Conservation (phyloP, 352 stramenopile species). For the Phytophthora boehmeriae region DNA sequence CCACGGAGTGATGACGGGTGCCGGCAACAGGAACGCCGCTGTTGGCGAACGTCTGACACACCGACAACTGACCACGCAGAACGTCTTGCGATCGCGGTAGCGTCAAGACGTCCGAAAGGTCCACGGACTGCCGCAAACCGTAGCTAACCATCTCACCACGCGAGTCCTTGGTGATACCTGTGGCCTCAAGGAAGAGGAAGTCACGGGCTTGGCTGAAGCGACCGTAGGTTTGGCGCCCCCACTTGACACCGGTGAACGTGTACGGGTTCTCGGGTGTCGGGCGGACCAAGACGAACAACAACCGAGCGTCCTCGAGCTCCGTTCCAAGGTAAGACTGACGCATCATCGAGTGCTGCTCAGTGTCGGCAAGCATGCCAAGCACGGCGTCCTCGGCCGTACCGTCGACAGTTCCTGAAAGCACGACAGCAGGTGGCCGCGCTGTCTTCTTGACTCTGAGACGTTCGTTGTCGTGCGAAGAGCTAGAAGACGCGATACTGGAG, state of each 20-base stretch:
- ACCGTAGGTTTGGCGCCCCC: slow-evolving; percentile 41
- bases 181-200: slow-evolving; percentile 58
- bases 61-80: slow-evolving; percentile 40
- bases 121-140: slow-evolving; percentile 36
- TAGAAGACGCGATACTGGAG: slow-evolving; percentile 17
- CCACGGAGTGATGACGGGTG: slow-evolving; percentile 35
- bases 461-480: slow-evolving; percentile 26
- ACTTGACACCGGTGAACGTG: slow-evolving; percentile 54
- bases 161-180: slow-evolving; percentile 39
- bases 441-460: slow-evolving; percentile 28
- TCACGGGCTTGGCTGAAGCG: slow-evolving; percentile 47
- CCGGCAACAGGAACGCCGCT: slow-evolving; percentile 22
- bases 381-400: slow-evolving; percentile 50
- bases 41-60: slow-evolving; percentile 44
- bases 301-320: slow-evolving; percentile 40
- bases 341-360: slow-evolving; percentile 42
- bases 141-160: slow-evolving; percentile 39
- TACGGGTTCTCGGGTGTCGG: slow-evolving; percentile 49
- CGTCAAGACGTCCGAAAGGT: slow-evolving; percentile 37
- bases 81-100: slow-evolving; percentile 33
- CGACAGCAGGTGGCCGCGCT: slow-evolving; percentile 34
- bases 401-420: slow-evolving; percentile 43
- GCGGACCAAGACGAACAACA: slow-evolving; percentile 38
- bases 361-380: slow-evolving; percentile 49
- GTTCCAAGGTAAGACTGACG: slow-evolving; percentile 46